These are phyloP conservation scores for barrel medic (Medicago truncatula) DNA, from an alignment of 306 rosid species.

Conservation along the genomic window DNA sequence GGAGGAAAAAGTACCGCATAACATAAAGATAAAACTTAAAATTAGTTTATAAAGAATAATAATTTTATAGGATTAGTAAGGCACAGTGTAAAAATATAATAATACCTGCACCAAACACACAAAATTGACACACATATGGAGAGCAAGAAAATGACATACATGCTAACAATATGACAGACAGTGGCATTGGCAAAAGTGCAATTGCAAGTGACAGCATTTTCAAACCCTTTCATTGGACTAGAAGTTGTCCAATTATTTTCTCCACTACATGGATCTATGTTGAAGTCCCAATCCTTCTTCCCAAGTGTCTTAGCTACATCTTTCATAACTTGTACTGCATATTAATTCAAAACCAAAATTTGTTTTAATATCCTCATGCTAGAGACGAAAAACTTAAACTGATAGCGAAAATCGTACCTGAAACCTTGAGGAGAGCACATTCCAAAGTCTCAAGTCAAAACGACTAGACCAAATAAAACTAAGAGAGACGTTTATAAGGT, in stretches of 20 bases:
- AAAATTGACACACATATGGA: background rate
- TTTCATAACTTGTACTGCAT: slow-evolving; percentile 38
- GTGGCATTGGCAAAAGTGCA: slow-evolving; percentile 47
- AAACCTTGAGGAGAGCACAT: no score
- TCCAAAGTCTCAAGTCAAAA: no score
- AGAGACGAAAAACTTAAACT: no score
- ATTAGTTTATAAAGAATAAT: no score
- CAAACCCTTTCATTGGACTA: slow-evolving; percentile 17
- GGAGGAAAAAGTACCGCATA: no score
- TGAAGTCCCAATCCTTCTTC: slow-evolving; percentile 43
- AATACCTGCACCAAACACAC: no score
- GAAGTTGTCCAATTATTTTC: slow-evolving; percentile 47
- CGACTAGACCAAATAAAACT: background rate
- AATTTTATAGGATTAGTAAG: no score
- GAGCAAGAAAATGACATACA: slow-evolving; percentile 46
- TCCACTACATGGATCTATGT: slow-evolving; percentile 48
- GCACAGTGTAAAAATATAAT: no score
- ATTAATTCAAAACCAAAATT: background rate
- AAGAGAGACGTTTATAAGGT: background rate
- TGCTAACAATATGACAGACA: slow-evolving; percentile 64
- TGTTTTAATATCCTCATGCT: no score
- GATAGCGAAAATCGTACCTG: no score
- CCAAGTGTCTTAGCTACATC: slow-evolving; percentile 38
- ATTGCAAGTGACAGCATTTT: slow-evolving; percentile 51
- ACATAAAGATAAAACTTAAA: no score